Evolutionary conservation across 148 eudicot species (phyloP).

Genomic region (Pharnaceum exiguum): DNA sequence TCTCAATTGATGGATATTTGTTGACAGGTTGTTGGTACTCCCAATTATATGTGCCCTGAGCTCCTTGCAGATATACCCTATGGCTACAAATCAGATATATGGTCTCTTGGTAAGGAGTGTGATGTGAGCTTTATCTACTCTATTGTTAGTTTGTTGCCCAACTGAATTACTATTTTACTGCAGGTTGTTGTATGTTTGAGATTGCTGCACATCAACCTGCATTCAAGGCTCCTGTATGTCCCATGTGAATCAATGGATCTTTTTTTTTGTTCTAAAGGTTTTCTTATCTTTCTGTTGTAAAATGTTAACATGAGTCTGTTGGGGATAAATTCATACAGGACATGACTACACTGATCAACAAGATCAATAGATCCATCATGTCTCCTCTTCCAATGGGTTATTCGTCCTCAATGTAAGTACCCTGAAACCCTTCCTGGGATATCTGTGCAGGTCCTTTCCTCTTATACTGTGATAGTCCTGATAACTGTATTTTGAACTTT

Average conservation of each 20-base stretch:
- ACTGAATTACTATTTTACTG: conserved; percentile 3
- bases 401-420: conserved; percentile 78
- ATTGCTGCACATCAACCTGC: conserved; percentile 93
- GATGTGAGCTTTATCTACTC: not conserved
- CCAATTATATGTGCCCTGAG: conserved; percentile 93
- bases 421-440: not conserved
- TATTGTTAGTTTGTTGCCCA: not conserved
- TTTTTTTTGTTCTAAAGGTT: not conserved
- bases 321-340: conserved; percentile 44
- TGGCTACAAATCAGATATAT: conserved; percentile 92
- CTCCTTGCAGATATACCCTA: conserved; percentile 76
- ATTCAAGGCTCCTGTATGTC: conserved; percentile 82
- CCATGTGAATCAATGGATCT: not conserved
- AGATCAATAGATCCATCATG: conserved; percentile 69
- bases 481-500: too few relatives aligned
- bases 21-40: conserved; percentile 71
- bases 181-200: conserved; percentile 97
- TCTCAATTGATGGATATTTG: not conserved
- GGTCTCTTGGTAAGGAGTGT: conserved; percentile 73
- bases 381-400: conserved; percentile 79
- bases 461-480: too few relatives aligned
- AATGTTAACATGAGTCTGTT: not conserved
- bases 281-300: not conserved
- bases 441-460: too few relatives aligned
- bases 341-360: conserved; percentile 77